Percentiles rank a stretch among this genome's conserved stretches.
Conservation (phyloP, 2,329 filamentous ascomycete genomes). For the Sporothrix globosa region DNA sequence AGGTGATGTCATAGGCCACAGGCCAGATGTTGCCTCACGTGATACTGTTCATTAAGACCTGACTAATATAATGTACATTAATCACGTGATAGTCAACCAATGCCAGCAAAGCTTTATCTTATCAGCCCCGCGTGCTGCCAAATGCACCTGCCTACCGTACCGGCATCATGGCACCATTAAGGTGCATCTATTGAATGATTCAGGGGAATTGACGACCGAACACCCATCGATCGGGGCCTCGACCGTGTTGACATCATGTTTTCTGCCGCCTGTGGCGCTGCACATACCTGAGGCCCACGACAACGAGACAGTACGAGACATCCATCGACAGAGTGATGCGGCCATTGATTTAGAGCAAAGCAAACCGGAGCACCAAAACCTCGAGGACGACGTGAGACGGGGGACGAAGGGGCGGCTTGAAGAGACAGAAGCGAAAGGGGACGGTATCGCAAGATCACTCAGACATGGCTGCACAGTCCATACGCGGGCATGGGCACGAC, state of each 20-base stretch:
- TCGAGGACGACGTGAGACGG: background rate
- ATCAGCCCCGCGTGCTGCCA: too few species aligned
- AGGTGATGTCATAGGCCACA: too few species aligned
- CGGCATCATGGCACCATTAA: too few species aligned
- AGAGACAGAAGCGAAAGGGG: background rate
- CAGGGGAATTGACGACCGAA: too few species aligned
- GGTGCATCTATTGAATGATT: too few species aligned
- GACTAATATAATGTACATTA: too few species aligned
- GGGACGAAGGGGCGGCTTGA: background rate
- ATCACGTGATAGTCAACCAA: too few species aligned
- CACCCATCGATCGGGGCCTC: background rate
- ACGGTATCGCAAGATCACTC: background rate
- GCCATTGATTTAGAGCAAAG: background rate
- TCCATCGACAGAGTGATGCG: background rate
- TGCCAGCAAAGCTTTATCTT: too few species aligned
- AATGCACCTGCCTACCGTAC: too few species aligned
- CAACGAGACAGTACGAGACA: background rate
- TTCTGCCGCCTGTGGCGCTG: too few species aligned
- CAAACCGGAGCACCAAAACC: background rate
- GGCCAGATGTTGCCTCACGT: too few species aligned
- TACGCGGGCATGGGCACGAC: background rate
- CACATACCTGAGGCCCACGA: background rate
- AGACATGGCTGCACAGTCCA: background rate
- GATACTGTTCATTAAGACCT: too few species aligned
- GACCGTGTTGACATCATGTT: background rate